A percentile compares a stretch with the other conserved stretches of the same genome.
Evolutionary conservation across 164 flowering plant genomes (phyloP).

Genomic region (Warburgia ugandensis): DNA sequence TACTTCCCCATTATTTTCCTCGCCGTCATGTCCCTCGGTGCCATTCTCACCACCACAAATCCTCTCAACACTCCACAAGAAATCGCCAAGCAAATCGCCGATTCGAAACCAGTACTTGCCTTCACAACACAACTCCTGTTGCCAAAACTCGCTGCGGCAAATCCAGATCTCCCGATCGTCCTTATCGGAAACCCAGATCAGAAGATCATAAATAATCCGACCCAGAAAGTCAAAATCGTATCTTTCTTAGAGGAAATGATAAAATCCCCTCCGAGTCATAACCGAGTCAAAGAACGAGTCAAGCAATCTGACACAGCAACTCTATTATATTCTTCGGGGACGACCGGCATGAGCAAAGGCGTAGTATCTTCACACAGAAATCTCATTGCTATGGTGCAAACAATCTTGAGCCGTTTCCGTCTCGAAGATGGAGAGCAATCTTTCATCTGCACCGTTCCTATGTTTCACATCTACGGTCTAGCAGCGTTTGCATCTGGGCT

Average conservation of each 20-base stretch:
- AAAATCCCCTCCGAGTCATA: slow-evolving; percentile 24
- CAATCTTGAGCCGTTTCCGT: slow-evolving; percentile 28
- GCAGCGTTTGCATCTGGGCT: slow-evolving; percentile 46
- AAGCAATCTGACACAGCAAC: slow-evolving; percentile 72
- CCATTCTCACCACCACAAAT: slow-evolving; percentile 79
- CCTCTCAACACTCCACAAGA: slow-evolving; percentile 79
- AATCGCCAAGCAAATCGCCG: slow-evolving; percentile 61
- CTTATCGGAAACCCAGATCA: slow-evolving; percentile 32
- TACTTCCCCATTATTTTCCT: slow-evolving; percentile 73
- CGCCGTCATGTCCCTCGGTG: slow-evolving; percentile 79
- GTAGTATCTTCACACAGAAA: slow-evolving; percentile 68
- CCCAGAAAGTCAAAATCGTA: slow-evolving; percentile 15
- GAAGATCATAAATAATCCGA: neutral
- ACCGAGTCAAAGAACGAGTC: slow-evolving; percentile 41
- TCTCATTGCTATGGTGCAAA: slow-evolving; percentile 65
- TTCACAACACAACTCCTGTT: slow-evolving; percentile 50
- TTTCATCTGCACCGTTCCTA: slow-evolving; percentile 77
- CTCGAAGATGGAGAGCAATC: slow-evolving; percentile 25
- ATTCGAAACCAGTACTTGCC: slow-evolving; percentile 71
- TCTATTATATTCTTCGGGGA: slow-evolving; percentile 86
- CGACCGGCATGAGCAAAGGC: slow-evolving; percentile 93
- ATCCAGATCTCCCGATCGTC: slow-evolving; percentile 38
- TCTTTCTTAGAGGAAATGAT: slow-evolving; percentile 36
- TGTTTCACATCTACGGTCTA: slow-evolving; percentile 94
- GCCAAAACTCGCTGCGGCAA: slow-evolving; percentile 50